These are phyloP conservation scores for Euphorbia celastroides DNA, from an alignment of 441 rosid genomes.

Conservation along the genomic window DNA sequence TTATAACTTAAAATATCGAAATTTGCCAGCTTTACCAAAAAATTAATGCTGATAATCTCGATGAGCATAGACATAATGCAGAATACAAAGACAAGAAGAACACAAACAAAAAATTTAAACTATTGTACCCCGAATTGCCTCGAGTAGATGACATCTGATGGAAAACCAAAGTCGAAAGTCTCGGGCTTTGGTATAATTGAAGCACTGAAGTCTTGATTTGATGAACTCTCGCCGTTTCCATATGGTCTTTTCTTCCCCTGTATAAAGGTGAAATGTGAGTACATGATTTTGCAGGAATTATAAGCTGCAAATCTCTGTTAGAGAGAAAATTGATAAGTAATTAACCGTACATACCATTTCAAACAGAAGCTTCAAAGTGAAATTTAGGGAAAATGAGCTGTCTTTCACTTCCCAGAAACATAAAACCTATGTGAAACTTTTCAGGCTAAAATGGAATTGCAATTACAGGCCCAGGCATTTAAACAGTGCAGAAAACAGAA, in stretches of 20 bases:
- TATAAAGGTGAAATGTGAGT: background rate
- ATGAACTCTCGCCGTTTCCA: conserved; percentile 28
- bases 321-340: background rate
- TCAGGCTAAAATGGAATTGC: background rate
- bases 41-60: background rate
- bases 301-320: background rate
- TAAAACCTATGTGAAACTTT: background rate
- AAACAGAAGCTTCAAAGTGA: background rate
- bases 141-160: conserved; percentile 31
- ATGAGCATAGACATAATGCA: background rate
- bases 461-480: background rate
- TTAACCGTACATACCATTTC: conserved; percentile 6
- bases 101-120: background rate
- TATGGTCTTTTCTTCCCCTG: conserved; percentile 34
- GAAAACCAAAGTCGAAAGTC: conserved; percentile 45
- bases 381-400: background rate
- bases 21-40: background rate
- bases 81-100: background rate
- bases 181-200: conserved; percentile 48
- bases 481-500: background rate
- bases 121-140: conserved; percentile 47
- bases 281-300: background rate
- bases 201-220: conserved; percentile 21
- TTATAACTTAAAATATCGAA: background rate
- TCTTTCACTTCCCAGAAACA: conserved; percentile 4